Conservation (phyloP, 495 filamentous ascomycete genomes). For the Xylaria grammica region DNA sequence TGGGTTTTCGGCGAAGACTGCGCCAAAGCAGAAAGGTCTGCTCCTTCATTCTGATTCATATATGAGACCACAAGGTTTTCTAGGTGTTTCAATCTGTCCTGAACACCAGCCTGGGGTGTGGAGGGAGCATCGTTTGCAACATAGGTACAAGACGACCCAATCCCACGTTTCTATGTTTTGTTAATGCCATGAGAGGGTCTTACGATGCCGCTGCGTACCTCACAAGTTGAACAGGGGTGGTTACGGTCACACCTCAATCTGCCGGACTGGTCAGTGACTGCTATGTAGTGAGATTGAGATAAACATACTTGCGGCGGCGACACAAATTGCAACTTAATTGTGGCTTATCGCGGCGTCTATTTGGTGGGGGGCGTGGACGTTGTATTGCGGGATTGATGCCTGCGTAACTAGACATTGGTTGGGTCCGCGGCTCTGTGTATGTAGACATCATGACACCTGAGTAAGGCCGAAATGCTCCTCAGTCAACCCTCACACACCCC, state of each 20-base stretch:
- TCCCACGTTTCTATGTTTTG: constrained; percentile 19
- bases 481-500: neutral
- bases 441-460: constrained; percentile 13
- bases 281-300: neutral
- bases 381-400: constrained; percentile 35
- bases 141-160: constrained; percentile 18
- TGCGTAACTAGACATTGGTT: constrained; percentile 24
- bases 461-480: neutral
- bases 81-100: constrained; percentile 20
- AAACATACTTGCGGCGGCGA: constrained; percentile 22
- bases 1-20: neutral
- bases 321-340: constrained; percentile 26
- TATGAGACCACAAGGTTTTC: constrained; percentile 16
- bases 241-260: constrained; percentile 23
- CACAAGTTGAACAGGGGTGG: constrained; percentile 20
- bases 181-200: neutral
- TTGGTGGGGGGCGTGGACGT: constrained; percentile 22
- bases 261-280: neutral
- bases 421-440: neutral
- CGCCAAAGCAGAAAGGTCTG: neutral
- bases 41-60: constrained; percentile 7
- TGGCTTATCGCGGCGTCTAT: constrained; percentile 24
- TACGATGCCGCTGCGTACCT: constrained; percentile 6
- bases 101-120: constrained; percentile 4
- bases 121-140: constrained; percentile 9